Evolutionary conservation across 1,284 basidiomycete genomes (phyloP).

Genomic region (Tilletia indica): DNA sequence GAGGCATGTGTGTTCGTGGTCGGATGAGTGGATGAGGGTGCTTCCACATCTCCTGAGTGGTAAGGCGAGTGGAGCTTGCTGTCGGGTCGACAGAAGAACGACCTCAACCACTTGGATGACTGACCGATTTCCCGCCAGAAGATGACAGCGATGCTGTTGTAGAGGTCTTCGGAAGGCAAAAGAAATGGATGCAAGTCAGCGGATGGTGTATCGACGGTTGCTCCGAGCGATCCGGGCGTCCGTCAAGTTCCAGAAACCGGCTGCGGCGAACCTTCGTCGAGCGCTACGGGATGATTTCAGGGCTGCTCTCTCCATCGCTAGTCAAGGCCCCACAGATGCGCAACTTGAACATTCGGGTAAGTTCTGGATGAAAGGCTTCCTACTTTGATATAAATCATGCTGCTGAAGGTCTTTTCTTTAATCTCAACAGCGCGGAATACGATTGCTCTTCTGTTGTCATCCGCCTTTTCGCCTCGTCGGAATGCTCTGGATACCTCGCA

Average conservation of each 20-base stretch:
- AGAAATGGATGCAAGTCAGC: not conserved
- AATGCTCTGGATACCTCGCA: slow-evolving; percentile 4
- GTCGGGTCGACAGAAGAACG: too few relatives aligned
- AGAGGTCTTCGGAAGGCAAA: not conserved
- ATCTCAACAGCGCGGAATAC: not conserved
- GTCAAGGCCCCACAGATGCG: not conserved
- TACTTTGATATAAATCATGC: not conserved
- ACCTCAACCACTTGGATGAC: too few relatives aligned
- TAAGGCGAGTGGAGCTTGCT: too few relatives aligned
- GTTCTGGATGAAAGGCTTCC: not conserved
- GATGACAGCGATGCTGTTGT: too few relatives aligned
- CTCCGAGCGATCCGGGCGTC: slow-evolving; percentile 16
- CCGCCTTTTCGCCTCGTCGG: slow-evolving; percentile 17
- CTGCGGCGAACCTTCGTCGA: slow-evolving; percentile 34
- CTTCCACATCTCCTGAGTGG: too few relatives aligned
- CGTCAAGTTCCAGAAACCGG: slow-evolving; percentile 35
- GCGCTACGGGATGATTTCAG: slow-evolving; percentile 32
- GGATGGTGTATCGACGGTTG: not conserved
- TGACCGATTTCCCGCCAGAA: too few relatives aligned
- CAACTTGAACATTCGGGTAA: not conserved
- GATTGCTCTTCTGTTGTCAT: slow-evolving; percentile 15
- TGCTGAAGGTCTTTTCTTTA: not conserved
- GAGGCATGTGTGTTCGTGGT: too few relatives aligned
- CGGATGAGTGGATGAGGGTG: too few relatives aligned
- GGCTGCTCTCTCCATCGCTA: not conserved